Evolutionary conservation across 345 rosid genomes (phyloP), one percentile per base, ranked within the genome.

Genomic region (Salix dunnii): DNA sequence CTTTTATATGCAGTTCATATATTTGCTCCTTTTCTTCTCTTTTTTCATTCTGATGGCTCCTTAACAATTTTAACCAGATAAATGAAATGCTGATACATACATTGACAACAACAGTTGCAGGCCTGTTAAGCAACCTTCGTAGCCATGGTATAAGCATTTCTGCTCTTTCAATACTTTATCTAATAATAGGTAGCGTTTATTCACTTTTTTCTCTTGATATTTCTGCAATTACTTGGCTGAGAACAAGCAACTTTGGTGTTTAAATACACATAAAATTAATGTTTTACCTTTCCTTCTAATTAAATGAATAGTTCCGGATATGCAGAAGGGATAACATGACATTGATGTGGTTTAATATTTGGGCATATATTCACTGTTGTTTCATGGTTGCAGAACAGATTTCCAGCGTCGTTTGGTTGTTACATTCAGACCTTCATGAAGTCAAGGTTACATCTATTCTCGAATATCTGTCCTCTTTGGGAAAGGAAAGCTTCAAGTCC

Each of bases 391-490:
- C 90, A 90, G 98, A 84, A 72, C 85, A 87, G 77, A 78, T 91
- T 76, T 93, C 89, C 60, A 78, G 91, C 82, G 71, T 82, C 77
- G 91, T 90, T 78, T 92, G 97, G 97, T 78, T 89, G 81, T 62
- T 91, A 36, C 97, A 91, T 88, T 84, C 92, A 14, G 98, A 93
- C 74, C 90, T 93, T 81, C 94, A 87, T 53, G 92, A 89, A 81
- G 86, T 74, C 48, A 88, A 82, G 83, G 85, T 87, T 43, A 81
- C 88, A 31, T 80, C 87, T 84, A 84, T 84, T 75, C 87, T 93
- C 74, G 95, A 91, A 73, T 93, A 91, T 82, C 71, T 90, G 80
- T 93, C 99, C 49, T 88, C 97, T 79, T 82, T 18, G 85, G 89
- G 74, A 87, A 76, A 77, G 97, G 92, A 78, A 87, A 84, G 84